phyloP scores from a whole-genome alignment of 2,329 filamentous ascomycete genomes.

The Allantophomopsis cytisporea region DNA sequence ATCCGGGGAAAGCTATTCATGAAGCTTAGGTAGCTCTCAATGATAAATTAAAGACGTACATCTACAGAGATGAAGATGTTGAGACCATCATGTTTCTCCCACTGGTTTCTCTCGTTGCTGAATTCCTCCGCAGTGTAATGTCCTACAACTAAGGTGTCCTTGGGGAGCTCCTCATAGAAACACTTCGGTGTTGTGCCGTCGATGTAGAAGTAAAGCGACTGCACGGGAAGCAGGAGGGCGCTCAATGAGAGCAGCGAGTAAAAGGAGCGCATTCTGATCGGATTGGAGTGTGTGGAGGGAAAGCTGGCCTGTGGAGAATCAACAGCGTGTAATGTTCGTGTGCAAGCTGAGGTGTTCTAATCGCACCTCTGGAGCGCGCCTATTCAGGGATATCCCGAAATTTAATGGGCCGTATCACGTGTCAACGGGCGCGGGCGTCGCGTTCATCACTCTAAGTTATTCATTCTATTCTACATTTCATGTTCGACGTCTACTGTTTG shows the following conservation, averaged over 20 bases:
- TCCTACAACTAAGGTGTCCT: conserved; percentile 92
- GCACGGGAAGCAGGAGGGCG: conserved; percentile 44
- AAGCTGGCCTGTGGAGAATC: too few relatives aligned
- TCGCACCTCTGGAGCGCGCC: too few relatives aligned
- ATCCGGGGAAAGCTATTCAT: too few relatives aligned
- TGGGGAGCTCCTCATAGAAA: conserved; percentile 96
- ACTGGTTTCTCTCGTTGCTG: conserved; percentile 54
- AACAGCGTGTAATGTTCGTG: too few relatives aligned
- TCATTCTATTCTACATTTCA: too few relatives aligned
- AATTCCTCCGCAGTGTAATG: conserved; percentile 81
- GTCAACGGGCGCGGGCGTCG: too few relatives aligned
- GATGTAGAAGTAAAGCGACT: conserved; percentile 92
- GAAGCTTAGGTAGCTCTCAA: not conserved
- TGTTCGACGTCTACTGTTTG: too few relatives aligned
- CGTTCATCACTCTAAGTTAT: too few relatives aligned
- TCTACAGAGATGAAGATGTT: conserved; percentile 88
- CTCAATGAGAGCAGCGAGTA: conserved; percentile 53
- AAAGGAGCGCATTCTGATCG: conserved; percentile 38
- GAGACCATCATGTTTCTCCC: conserved; percentile 60
- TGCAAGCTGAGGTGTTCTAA: not conserved
- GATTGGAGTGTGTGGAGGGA: not conserved
- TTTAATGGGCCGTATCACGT: too few relatives aligned
- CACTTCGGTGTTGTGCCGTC: conserved; percentile 79
- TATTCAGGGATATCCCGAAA: too few relatives aligned
- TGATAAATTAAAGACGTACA: conserved; percentile 25